phyloP scores from a whole-genome alignment of 2,329 filamentous ascomycete species.

The Colletotrichum sp. region DNA sequence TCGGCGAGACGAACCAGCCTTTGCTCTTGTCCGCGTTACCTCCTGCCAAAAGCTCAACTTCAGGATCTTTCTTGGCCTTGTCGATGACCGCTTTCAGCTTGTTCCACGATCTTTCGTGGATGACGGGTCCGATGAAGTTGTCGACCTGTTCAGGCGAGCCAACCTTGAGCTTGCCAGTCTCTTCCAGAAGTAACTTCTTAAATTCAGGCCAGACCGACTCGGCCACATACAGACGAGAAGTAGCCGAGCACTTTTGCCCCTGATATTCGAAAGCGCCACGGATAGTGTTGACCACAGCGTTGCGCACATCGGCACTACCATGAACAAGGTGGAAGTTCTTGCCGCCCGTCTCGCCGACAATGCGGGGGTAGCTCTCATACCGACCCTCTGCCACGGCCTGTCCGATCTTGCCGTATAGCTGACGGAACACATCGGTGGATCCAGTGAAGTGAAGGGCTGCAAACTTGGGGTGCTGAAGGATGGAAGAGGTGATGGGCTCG shows the following conservation, averaged over 20 bases:
- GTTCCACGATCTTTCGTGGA: constrained; percentile 81
- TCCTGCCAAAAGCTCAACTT: constrained; percentile 76
- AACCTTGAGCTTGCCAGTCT: constrained; percentile 73
- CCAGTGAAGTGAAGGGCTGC: constrained; percentile 95
- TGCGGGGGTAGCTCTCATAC: constrained; percentile 84
- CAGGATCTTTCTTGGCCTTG: constrained; percentile 73
- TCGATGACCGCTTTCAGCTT: constrained; percentile 81
- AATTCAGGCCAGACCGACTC: constrained; percentile 77
- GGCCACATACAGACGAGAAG: constrained; percentile 80
- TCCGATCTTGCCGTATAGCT: constrained; percentile 86
- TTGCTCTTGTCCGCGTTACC: constrained; percentile 78
- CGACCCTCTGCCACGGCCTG: constrained; percentile 81
- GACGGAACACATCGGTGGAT: constrained; percentile 88
- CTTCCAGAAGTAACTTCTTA: constrained; percentile 66
- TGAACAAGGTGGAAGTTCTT: constrained; percentile 94
- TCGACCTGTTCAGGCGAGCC: constrained; percentile 71
- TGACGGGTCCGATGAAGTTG: constrained; percentile 88
- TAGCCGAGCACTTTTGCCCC: constrained; percentile 90
- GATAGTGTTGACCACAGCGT: constrained; percentile 81
- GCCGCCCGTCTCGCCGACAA: constrained; percentile 89
- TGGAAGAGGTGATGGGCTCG: constrained; percentile 78
- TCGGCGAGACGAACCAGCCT: constrained; percentile 86
- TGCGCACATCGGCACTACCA: constrained; percentile 75
- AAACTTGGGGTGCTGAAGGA: constrained; percentile 80
- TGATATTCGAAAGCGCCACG: constrained; percentile 90